Evolutionary conservation across 805 yeast species (phyloP), one percentile per base, ranked within the genome.

Genomic region (Ogataea nonfermentans): DNA sequence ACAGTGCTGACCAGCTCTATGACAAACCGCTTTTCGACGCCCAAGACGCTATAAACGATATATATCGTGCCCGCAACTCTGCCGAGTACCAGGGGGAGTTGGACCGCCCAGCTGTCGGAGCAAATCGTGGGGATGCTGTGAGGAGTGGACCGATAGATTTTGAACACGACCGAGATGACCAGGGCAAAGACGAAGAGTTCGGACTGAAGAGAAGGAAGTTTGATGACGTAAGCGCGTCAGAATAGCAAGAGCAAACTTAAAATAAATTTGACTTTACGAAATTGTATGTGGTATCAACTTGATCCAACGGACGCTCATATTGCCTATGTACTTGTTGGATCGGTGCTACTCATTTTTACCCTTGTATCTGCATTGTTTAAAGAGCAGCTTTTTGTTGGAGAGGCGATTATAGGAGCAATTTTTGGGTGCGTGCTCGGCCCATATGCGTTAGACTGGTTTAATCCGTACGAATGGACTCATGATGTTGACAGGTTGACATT

Each of bases 361-460:
- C 69, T 89, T 11, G 75, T 84, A 2, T 90, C 96, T 0, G 71
- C 87, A 20, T 78, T 86, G 53, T 80, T 88, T 32, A 89, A 89
- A 58, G 96, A 89, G 60, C 75, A 78, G 51, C 71, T 88, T 9
- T 89, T 84, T 57, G 81, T 89, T 14, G 96, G 96, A 48, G 97
- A 89, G 62, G 95, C 96, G 5, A 81, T 93, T 0, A 86, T 87
- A 2, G 95, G 96, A 0, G 79, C 91, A 3, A 69, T 87, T 4
- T 84, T 84, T 29, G 97, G 97, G 1, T 67, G 88, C 9, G 85
- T 89, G 14, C 79, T 89, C 7, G 97, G 97, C 0, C 96, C 97
- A 0, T 87, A 84, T 53, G 83, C 87, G 55, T 64, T 88, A 24
- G 65, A 79, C 41, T 86, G 96, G 95, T 85, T 89, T 55, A 62